These are phyloP conservation scores for Aspergillus vadensis DNA, from an alignment of 2,329 filamentous ascomycete species.

Conservation along the genomic window DNA sequence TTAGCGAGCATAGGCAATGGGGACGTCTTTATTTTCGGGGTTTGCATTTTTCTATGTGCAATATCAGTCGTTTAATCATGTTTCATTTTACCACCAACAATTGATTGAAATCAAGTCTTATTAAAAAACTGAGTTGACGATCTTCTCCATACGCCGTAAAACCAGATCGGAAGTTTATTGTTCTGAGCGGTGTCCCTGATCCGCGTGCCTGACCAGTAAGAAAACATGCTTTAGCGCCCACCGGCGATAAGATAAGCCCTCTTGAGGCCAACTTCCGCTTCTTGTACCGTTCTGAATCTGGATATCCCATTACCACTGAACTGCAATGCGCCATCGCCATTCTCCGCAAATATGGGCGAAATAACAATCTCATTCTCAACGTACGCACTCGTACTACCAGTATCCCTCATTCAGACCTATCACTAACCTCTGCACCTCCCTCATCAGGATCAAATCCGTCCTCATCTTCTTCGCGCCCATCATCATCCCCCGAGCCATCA, in stretches of 20 bases:
- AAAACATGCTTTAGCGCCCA: conserved; percentile 16
- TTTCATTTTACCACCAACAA: neutral
- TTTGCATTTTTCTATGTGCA: neutral
- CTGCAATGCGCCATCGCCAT: conserved; percentile 4
- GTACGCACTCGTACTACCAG: conserved; percentile 23
- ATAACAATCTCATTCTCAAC: conserved; percentile 34
- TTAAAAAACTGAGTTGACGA: neutral
- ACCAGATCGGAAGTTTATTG: neutral
- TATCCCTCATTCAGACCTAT: neutral
- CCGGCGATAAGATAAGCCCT: conserved; percentile 17
- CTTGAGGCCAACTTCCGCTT: conserved; percentile 15
- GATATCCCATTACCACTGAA: neutral
- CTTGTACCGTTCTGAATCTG: neutral
- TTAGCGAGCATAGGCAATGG: conserved; percentile 16
- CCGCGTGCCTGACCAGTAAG: neutral
- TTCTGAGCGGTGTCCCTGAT: neutral
- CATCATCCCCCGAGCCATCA: conserved; percentile 42
- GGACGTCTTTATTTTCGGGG: neutral
- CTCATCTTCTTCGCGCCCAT: conserved; percentile 48
- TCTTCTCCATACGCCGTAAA: neutral
- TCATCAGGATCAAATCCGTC: conserved; percentile 45
- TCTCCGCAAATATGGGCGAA: conserved; percentile 29
- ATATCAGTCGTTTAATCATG: neutral
- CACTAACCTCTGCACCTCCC: neutral
- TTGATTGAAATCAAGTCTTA: too few relatives aligned